These are phyloP conservation scores for Pichia cabralensis DNA, from an alignment of 805 yeast genomes.

Conservation along the genomic window DNA sequence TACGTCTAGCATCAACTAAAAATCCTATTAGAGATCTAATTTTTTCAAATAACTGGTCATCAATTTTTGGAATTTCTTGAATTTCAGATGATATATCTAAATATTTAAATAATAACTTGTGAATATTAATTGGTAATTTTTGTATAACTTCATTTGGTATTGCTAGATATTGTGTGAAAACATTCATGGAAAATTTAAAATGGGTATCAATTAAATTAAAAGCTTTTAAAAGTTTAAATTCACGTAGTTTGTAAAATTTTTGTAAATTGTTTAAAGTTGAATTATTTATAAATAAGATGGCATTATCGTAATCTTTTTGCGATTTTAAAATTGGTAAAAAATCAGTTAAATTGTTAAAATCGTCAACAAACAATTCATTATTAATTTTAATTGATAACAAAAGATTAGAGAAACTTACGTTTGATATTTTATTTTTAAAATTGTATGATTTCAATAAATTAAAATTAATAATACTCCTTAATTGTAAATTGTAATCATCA, in stretches of 20 bases:
- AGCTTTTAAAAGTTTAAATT: conserved; percentile 34
- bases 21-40: too few relatives aligned
- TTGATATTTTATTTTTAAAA: not conserved
- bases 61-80: too few relatives aligned
- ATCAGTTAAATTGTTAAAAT: too few relatives aligned
- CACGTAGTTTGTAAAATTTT: conserved; percentile 29
- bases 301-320: conserved; percentile 29
- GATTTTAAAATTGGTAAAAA: too few relatives aligned
- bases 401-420: conserved; percentile 1
- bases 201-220: too few relatives aligned
- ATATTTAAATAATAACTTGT: too few relatives aligned
- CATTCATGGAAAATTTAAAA: too few relatives aligned
- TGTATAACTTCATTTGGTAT: conserved; percentile 45
- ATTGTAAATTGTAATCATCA: conserved; percentile 24
- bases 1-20: too few relatives aligned
- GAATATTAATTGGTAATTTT: conserved; percentile 31
- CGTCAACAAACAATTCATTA: too few relatives aligned
- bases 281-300: conserved; percentile 32
- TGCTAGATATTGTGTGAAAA: conserved; percentile 47
- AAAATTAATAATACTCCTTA: conserved; percentile 30
- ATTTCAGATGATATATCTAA: too few relatives aligned
- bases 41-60: too few relatives aligned
- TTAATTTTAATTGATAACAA: conserved; percentile 23
- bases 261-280: conserved; percentile 21
- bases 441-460: conserved; percentile 25